Evolutionary conservation across 1,284 basidiomycete genomes (phyloP).

Genomic region (Ustanciosporium gigantosporum): DNA sequence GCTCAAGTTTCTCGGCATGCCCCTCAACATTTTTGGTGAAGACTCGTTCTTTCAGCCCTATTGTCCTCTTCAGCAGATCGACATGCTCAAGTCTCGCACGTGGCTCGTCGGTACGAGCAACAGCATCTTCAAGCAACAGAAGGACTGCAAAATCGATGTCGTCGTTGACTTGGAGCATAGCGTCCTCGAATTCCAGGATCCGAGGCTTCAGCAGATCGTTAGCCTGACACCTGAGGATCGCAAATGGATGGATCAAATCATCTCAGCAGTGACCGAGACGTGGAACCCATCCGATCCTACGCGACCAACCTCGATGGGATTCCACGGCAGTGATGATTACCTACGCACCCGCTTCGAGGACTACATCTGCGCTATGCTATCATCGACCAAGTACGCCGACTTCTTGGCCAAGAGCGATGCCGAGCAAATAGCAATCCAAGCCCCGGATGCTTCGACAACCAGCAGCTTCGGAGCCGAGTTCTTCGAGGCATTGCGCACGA

Average conservation of each 20-base stretch:
- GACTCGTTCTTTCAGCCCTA: conserved; percentile 98
- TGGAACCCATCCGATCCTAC: conserved; percentile 57
- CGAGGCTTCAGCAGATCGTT: conserved; percentile 75
- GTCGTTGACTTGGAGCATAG: conserved; percentile 71
- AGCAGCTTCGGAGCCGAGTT: conserved; percentile 53
- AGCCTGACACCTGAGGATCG: conserved; percentile 87
- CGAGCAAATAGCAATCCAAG: conserved; percentile 28
- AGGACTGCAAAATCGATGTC: conserved; percentile 78
- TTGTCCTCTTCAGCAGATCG: conserved; percentile 91
- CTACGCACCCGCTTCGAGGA: conserved; percentile 54
- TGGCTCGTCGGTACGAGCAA: conserved; percentile 91
- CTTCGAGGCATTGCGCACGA: conserved; percentile 41
- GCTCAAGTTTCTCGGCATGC: conserved; percentile 86
- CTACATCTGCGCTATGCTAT: conserved; percentile 56
- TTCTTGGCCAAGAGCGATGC: conserved; percentile 41
- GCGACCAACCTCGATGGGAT: conserved; percentile 56
- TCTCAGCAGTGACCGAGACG: conserved; percentile 48
- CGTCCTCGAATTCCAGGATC: conserved; percentile 66
- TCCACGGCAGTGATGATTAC: conserved; percentile 58
- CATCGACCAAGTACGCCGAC: conserved; percentile 52
- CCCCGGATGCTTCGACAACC: conserved; percentile 26
- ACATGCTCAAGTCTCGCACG: conserved; percentile 76
- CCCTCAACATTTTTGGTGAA: conserved; percentile 69
- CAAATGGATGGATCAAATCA: conserved; percentile 84
- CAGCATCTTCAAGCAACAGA: conserved; percentile 90